Base-by-base conservation (phyloP, 2,329 filamentous ascomycete genomes). In the Cordyceps tenuipes region DNA sequence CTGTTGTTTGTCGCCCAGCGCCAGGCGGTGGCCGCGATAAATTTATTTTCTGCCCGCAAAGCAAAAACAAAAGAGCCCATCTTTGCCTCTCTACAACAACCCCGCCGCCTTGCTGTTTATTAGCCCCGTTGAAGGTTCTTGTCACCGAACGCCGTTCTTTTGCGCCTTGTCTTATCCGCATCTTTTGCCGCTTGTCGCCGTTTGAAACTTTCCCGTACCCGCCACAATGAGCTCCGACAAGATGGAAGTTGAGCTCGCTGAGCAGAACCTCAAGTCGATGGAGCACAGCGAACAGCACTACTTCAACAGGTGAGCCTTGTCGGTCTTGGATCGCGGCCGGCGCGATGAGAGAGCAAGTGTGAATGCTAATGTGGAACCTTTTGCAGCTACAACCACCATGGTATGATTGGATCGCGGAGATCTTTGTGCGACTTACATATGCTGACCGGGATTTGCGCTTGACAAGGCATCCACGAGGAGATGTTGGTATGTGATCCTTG, bases 281-380 rank as follows among this genome's bases (percentile, higher is more conserved):
- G 88, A 90, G 73, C 92, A 96, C 79, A 94, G 92, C 65, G 94
- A 99, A 82, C 91, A 95, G 76, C 94, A 97, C 77, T 99, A 97
- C 82, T 97, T 97, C 81, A 97, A 97, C 79, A 96, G 91, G 92
- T 95, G 62, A 43, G 21, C n/a, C 5, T 21, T 21, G 2, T 46
- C 2, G 43, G 10, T 10, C 47, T 36, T 66, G 15, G 15, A 43
- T 43, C 34, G 34, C 34, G 10, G 34, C 34, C 12, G 34, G 34
- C 9, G 34, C 34, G 34, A 36, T 36, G 12, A 36, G 34, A 36
- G 34, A 13, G 8, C 8, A 10, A 36, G 3, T 21, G 13, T 51
- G 12, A 60, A 70, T 54, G 69, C 75, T 80, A 68, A 81, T 69
- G 44, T 43, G 29, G 26, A 34, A 8, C 8, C 34, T 17, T 19